Evolutionary conservation across 371 early-diverging fungal genomes (phyloP), one percentile per base, ranked within the genome.

Genomic region (Mortierella sp.): DNA sequence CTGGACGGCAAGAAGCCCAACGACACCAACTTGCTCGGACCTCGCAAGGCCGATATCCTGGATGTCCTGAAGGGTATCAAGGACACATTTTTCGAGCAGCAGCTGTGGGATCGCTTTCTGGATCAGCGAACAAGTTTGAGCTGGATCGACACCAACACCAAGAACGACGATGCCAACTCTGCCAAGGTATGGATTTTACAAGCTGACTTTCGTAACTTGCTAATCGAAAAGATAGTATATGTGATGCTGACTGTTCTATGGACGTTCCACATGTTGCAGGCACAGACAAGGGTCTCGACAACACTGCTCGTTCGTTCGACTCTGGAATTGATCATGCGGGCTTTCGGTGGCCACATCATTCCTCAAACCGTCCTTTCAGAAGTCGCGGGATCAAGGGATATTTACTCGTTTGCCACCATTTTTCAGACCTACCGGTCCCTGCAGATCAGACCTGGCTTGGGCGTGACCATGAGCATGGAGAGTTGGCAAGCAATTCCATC

Each of bases 341-440:
- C 85, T 3, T 84, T 84, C 54, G 85, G 85, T n/a, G 85, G 85
- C n/a, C 79, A 81, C 24, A 84, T 84, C 71, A 84, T 84, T 71
- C 85, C 85, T 12, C 78, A 81, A 18, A 70, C 68, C 41, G 56
- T 79, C 24, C 71, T 84, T 0, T 74, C 74, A 18, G 76, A 68
- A n/a, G 29, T 79, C 0, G 6, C 71, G 0, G 65, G 70, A 14
- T 46, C 73, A 27, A 73, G 29, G 18, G 82, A 84, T 43, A 58
- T 71, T 2, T 76, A 78, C 49, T 84, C 85, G 44, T 81, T 84
- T 24, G 79, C 79, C 24, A 71, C 85, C 16, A 70, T 84, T 46
- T 81, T 84, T 65, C 81, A 78, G 44, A 58, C 71, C 11, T 81
- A 74, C 70, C 78, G 79, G 21, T 77, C 85, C 0, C 18, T 78